A percentile compares a stretch with the other conserved stretches of the same genome.
These are phyloP conservation scores for Anisodus tanguticus DNA, from an alignment of 257 asterid genomes.

Conservation along the genomic window DNA sequence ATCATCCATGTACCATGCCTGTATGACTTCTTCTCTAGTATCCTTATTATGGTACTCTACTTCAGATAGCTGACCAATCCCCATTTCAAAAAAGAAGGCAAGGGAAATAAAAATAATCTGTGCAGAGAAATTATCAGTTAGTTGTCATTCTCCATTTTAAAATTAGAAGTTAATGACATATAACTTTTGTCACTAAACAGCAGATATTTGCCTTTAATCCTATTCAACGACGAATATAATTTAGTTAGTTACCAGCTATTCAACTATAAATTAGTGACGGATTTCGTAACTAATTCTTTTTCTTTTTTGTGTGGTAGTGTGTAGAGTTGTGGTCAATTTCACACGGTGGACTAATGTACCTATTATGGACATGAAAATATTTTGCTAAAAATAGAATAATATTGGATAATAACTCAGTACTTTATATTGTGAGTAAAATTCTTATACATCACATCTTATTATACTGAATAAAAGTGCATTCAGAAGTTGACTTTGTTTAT, in stretches of 20 bases:
- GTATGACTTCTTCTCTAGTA: conserved; percentile 67
- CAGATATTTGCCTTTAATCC: too few relatives aligned
- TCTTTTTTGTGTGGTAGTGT: too few relatives aligned
- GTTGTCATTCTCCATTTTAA: background rate
- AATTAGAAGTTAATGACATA: too few relatives aligned
- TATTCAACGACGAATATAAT: too few relatives aligned
- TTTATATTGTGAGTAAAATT: background rate
- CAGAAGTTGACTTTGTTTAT: background rate
- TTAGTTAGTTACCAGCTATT: too few relatives aligned
- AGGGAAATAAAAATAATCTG: background rate
- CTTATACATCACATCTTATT: background rate
- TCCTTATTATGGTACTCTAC: conserved; percentile 44
- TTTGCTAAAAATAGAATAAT: too few relatives aligned
- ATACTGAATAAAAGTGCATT: background rate
- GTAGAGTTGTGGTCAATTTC: too few relatives aligned
- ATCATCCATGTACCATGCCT: conserved; percentile 98
- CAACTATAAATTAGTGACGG: too few relatives aligned
- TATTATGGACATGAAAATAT: too few relatives aligned
- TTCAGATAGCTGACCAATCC: background rate
- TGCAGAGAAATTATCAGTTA: background rate
- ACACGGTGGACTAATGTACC: too few relatives aligned
- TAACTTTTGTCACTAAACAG: too few relatives aligned
- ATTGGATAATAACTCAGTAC: background rate
- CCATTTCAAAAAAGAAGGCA: background rate
- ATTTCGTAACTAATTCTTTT: too few relatives aligned